Evolutionary conservation across 805 yeast species (phyloP), one percentile per base, ranked within the genome.

Genomic region (Sugiyamaella valdiviana): DNA sequence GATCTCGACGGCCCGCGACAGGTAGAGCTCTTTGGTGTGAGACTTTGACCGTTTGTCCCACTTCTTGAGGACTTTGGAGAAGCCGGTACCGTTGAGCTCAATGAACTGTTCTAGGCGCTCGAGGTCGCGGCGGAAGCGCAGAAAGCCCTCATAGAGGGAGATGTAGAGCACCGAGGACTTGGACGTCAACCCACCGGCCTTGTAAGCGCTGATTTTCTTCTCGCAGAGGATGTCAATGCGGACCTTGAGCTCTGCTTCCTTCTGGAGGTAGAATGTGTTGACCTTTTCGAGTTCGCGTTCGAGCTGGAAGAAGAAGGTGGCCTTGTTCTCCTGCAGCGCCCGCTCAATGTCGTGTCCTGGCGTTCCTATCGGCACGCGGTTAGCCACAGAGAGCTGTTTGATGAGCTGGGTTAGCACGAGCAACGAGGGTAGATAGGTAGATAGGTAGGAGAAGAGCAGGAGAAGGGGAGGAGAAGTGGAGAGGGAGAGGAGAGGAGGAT

Each of bases 31-130:
- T 62, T 90, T 89, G 5, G 96, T 89, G 57, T 87, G 95, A 2
- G 96, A 86, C 61, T 91, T 89, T 19, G 96, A 88, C 53, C 97
- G 74, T 67, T 93, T 93, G 68, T 93, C 99, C 99, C 99, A 93
- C 69, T 93, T 93, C 65, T 93, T 93, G 60, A 93, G 77, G 23
- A 88, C 97, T 68, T 93, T 93, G 19, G 95, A 82, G 66, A 93
- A 93, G 12, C 99, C 99, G 0, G 95, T 87, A 60, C 90, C 96
- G 63, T 93, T 93, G 50, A 93, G 74, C 65, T 90, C 97, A 36
- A 93, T 88, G 67, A 86, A 93, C 65, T 91, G 97, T 63, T 93
- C 96, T 22, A 93, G 72, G 51, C 95, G 76, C 53, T 85, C 85
- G 54, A 93, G 70, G 65, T 93, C 98, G 57, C 89, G 85, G 46